These are phyloP conservation scores for Vitis vinifera DNA, from an alignment of 164 flowering plant genomes.

Conservation along the genomic window ASM3070453v1 NC_081818.1:8809501-8810000, in stretches of 20 bases:
- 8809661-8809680: conserved; percentile 98
- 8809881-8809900: background rate
- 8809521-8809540: no score
- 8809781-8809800: background rate
- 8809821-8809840: background rate
- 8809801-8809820: background rate
- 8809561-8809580: background rate
- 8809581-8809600: background rate
- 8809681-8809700: conserved; percentile 99
- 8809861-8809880: background rate
- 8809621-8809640: conserved; percentile 2
- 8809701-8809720: conserved; percentile 98
- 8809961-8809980: conserved; percentile 98
- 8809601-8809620: background rate
- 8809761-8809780: no score
- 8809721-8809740: conserved; percentile 96
- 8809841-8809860: background rate
- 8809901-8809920: conserved; percentile 1
- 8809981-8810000: conserved; percentile 82
- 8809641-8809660: conserved; percentile 57
- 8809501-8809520: background rate
- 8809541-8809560: no score
- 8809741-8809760: background rate
- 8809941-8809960: conserved; percentile 95
- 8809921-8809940: conserved; percentile 92